Evolutionary conservation across 2,329 filamentous ascomycete species (phyloP), one percentile per base, ranked within the genome.

Genomic region (Phaeosphaeriaceae sp.): DNA sequence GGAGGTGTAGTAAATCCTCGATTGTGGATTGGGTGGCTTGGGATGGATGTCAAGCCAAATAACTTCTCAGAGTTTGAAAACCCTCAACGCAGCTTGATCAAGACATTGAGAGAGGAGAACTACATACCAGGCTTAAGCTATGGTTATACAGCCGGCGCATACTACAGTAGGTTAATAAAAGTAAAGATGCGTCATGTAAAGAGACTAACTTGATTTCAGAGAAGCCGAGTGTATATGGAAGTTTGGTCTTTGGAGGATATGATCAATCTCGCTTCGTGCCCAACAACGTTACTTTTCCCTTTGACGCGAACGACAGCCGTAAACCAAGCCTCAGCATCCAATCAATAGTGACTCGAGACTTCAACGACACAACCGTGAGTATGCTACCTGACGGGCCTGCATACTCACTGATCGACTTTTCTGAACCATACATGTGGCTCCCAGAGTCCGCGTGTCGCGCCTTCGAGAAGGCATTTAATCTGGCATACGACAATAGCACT

Each of bases 51-150:
- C 1, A 76, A 77, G 50, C 72, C 77, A 2, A 75, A 74, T n/a
- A 80, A 81, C 53, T 77, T 79, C 56, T 73, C 61, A 67, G 82
- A 46, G 75, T 80, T 65, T 72, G 38, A 55, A 4, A 40, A 53
- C 16, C 58, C 54, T 6, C 57, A 61, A 33, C 46, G 42, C 12
- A 48, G 43, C 16, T 43, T 53, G 26, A 51, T 63, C 2, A n/a
- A 32, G 12, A 51, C 42, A 4, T 23, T 61, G 18, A 59, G 42
- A 17, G 46, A 59, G 4, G 44, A 59, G 16, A 44, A 39, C 6
- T 35, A 48, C 12, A 60, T 63, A 7, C 60, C 64, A 0, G 62
- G 61, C 18, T 29, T 52, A 6, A 52, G 48, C 0, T 58, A 62
- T 30, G 56, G 51, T 2, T 64, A 64, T 26, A 62, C 60, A 3